Base-by-base conservation (phyloP, 1,139 yeast genomes). In the Scheffersomyces illinoinensis region DNA sequence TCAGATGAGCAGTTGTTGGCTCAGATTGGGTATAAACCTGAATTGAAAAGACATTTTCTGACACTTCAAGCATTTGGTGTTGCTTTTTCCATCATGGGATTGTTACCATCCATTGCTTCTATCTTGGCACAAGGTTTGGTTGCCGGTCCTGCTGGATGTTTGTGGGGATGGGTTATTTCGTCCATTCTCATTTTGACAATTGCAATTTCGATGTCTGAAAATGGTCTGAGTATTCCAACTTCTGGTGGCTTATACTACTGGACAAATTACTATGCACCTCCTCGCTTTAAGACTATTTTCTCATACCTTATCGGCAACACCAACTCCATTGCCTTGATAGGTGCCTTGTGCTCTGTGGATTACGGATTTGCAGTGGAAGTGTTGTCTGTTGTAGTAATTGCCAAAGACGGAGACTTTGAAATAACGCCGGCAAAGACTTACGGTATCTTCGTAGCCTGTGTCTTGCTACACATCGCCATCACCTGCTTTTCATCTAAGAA, bases 141-240 rank as follows among this genome's bases (percentile, higher is more conserved):
- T 50, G 87, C 85, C 43, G 88, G 88, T 2, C 83, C 86, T 3
- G 85, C 82, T 20, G 82, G 88, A 12, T 78, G 85, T 26, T 82
- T 87, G 20, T 89, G 92, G 91, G 90, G 92, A 56, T 89, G 92
- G 91, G 78, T 87, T 57, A 77, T 82, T 57, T 83, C 88, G 53
- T 82, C 84, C 21, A 63, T 79, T 56, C 87, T 88, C 61, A 84
- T 89, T 60, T 71, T 87, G 55, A 73, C 81, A 59, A 83, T 86
- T 60, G 92, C 91, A 7, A 64, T 82, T 57, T 80, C 89, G 18
- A 87, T 88, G 80, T 83, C 90, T n/a, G 88, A 87, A 64, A 74
- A 87, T 58, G 88, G 89, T 0, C 83, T 88, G 47, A 83, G 90
- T 17, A 84, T 86, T 68, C 92, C 92, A 56, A 87, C 92, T 1